phyloP scores from a whole-genome alignment of 768 basidiomycete species.

The Asterophora parasitica region DNA sequence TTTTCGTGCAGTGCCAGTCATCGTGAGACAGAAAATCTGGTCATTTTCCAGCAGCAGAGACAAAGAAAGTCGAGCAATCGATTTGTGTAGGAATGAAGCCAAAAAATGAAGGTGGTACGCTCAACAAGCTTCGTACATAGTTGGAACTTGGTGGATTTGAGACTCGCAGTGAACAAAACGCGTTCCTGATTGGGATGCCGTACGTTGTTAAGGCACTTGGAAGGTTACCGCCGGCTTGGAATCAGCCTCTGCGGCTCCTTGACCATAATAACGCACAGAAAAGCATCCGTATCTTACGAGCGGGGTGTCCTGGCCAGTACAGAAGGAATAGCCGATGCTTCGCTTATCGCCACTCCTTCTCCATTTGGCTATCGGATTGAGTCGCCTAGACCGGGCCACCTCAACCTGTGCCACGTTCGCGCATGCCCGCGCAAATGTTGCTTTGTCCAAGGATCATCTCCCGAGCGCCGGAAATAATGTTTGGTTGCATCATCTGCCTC shows the following conservation, averaged over 20 bases:
- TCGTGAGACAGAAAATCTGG: not conserved
- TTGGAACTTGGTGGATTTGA: too few species aligned
- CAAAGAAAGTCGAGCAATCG: not conserved
- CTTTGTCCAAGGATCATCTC: conserved; percentile 1
- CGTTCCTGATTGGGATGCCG: not conserved
- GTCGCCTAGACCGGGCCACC: too few species aligned
- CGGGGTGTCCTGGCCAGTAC: not conserved
- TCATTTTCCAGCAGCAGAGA: not conserved
- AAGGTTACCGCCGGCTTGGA: not conserved
- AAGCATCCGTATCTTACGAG: not conserved
- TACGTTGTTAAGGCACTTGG: too few species aligned
- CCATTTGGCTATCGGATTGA: conserved; percentile 1
- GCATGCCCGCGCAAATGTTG: conserved; percentile 3
- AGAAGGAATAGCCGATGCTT: not conserved
- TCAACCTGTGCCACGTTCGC: too few species aligned
- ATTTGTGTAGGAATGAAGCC: not conserved
- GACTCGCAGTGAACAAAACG: too few species aligned
- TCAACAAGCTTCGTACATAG: too few species aligned
- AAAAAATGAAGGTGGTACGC: too few species aligned
- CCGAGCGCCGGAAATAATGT: conserved; percentile 8
- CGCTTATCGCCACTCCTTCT: not conserved
- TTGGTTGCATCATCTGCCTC: conserved; percentile 9
- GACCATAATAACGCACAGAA: not conserved
- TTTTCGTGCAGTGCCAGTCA: too few species aligned
- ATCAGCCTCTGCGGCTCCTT: not conserved